Conservation (phyloP, 495 filamentous ascomycete genomes). For the Penicillium tannophilum region DNA sequence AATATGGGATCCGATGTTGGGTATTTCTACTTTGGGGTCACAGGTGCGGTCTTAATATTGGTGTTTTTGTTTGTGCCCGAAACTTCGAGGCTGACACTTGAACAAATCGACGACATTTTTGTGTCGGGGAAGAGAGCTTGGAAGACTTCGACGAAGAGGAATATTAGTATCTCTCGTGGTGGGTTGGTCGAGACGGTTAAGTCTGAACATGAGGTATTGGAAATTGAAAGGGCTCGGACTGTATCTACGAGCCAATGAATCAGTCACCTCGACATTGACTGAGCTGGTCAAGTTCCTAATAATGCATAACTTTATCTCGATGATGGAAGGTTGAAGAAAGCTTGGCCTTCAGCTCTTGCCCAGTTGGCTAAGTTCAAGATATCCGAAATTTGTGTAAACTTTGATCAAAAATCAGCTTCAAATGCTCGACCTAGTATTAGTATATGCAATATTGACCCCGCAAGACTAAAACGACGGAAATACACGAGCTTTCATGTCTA, state of each 20-base stretch:
- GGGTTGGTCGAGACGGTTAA: background rate
- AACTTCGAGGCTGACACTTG: constrained; percentile 28
- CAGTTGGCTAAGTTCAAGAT: no score
- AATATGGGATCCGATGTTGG: constrained; percentile 34
- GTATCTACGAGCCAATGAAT: background rate
- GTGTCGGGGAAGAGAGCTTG: constrained; percentile 25
- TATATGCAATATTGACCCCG: no score
- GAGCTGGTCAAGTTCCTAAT: background rate
- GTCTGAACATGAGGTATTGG: background rate
- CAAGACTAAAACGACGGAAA: no score
- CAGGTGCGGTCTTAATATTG: constrained; percentile 17
- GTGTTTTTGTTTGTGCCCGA: constrained; percentile 30
- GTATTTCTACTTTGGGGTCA: constrained; percentile 32
- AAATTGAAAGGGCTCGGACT: background rate
- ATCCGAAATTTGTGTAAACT: no score
- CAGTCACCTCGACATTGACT: background rate
- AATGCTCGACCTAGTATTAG: no score
- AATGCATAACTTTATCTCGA: no score
- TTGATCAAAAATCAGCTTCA: no score
- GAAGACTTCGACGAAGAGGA: constrained; percentile 25
- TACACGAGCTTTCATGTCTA: no score
- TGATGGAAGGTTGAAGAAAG: no score
- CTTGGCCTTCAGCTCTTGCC: no score
- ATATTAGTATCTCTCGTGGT: constrained; percentile 15
- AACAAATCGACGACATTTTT: constrained; percentile 33